Percentiles rank a stretch among this genome's conserved stretches.
Conservation (phyloP, 2,329 filamentous ascomycete genomes). For the Trichoderma simmonsii region DNA sequence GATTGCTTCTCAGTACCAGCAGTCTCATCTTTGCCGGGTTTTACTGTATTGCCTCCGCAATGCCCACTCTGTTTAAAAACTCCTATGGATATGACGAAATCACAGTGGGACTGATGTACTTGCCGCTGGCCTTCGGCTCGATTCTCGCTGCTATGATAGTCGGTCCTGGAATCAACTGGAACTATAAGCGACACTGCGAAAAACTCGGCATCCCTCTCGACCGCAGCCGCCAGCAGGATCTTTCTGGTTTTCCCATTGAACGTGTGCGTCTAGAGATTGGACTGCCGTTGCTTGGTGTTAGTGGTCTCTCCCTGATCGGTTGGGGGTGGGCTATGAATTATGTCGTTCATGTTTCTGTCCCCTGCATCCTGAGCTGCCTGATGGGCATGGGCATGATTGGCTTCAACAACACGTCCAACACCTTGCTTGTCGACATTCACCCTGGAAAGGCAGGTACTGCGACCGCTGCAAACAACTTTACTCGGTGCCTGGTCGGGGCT, state of each 20-base stretch:
- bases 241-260: slow-evolving; percentile 51
- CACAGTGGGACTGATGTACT: slow-evolving; percentile 51
- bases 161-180: slow-evolving; percentile 62
- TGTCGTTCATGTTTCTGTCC: slow-evolving; percentile 43
- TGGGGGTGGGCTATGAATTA: slow-evolving; percentile 54
- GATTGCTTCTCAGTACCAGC: slow-evolving; percentile 43
- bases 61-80: slow-evolving; percentile 41
- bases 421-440: slow-evolving; percentile 55
- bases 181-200: slow-evolving; percentile 61
- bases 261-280: slow-evolving; percentile 48
- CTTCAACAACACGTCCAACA: slow-evolving; percentile 51
- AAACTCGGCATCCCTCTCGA: slow-evolving; percentile 51
- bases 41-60: slow-evolving; percentile 45
- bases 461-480: slow-evolving; percentile 55
- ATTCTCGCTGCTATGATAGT: slow-evolving; percentile 43
- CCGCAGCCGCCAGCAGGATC: slow-evolving; percentile 49
- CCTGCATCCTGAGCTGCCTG: slow-evolving; percentile 45
- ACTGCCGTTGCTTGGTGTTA: slow-evolving; percentile 49
- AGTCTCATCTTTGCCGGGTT: slow-evolving; percentile 49
- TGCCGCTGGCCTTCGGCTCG: slow-evolving; percentile 51
- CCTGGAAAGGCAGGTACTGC: slow-evolving; percentile 51
- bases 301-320: slow-evolving; percentile 43
- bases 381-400: slow-evolving; percentile 50
- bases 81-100: slow-evolving; percentile 60
- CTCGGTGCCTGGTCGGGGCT: slow-evolving; percentile 54